Base-by-base conservation (phyloP, 257 asterid species). In the Knoxia roxburghii region DNA sequence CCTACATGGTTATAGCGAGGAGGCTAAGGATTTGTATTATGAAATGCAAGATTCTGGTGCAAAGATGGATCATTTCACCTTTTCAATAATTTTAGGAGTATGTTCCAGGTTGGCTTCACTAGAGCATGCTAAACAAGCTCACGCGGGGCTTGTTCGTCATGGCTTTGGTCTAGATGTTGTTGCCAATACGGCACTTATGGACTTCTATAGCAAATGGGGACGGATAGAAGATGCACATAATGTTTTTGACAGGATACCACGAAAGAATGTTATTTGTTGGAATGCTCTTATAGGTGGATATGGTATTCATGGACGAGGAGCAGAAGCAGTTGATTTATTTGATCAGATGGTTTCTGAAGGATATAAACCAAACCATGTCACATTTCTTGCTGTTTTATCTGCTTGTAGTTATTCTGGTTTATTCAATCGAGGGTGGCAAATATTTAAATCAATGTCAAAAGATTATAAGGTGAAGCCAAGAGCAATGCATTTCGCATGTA, bases 171-270 rank as follows among this genome's bases (percentile, higher is more conserved):
- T 76, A 0, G 97, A 89, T 33, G 55, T 87, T 13, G 89, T 87
- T 54, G 91, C 96, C 64, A 92, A 76, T 70, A 86, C 96, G 40
- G 79, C 98, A 12, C 95, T 92, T 33, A 87, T 92, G 33, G 97
- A 92, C 78, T 87, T 92, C 79, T 89, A 92, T 62, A 75, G 92
- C 77, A 89, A 89, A 79, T 89, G 97, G 97, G 98, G 97, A 51
- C 84, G 87, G 77, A 77, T 89, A 73, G 90, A 85, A 68, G 97
- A 89, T 65, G 98, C 98, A 7, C 82, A 83, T 10, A 85, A 79
- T 54, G 83, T 89, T 27, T 89, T 89, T 35, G 88, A 92, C 40
- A 80, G 76, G 69, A 87, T 86, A 95, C 91, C 89, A 21, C 77
- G 61, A 37, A 92, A 85, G 71, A 89, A 87, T 46, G 72, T 87